phyloP scores from a whole-genome alignment of 441 rosid genomes.

The Croton laevigatus region DNA sequence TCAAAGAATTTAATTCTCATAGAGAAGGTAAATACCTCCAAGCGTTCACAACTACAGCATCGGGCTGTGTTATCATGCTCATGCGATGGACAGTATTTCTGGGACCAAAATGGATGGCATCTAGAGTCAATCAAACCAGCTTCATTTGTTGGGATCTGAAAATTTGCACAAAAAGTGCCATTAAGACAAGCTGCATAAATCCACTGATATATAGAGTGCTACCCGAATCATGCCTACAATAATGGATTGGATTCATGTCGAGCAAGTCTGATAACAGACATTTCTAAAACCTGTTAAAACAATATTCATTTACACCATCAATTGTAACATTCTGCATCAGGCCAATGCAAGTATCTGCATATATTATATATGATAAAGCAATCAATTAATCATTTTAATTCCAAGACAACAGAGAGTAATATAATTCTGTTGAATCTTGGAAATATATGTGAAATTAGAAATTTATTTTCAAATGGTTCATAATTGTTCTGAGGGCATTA shows the following conservation, averaged over 20 bases:
- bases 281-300: background rate
- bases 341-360: background rate
- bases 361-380: background rate
- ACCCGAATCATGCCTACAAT: background rate
- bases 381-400: background rate
- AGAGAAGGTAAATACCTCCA: constrained; percentile 56
- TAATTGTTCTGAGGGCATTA: background rate
- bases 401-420: background rate
- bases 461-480: background rate
- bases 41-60: constrained; percentile 92
- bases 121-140: constrained; percentile 88
- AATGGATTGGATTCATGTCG: background rate
- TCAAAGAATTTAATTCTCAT: background rate
- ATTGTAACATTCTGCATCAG: background rate
- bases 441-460: background rate
- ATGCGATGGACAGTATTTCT: constrained; percentile 87
- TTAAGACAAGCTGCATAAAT: background rate
- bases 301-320: background rate
- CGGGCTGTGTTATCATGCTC: constrained; percentile 79
- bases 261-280: background rate
- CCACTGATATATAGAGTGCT: background rate
- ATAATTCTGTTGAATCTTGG: background rate
- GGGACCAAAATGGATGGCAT: constrained; percentile 96
- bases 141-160: constrained; percentile 78
- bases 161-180: constrained; percentile 1